Evolutionary conservation across 192 early-diverging fungal species (phyloP).

Genomic region (Geranomyces variabilis): DNA sequence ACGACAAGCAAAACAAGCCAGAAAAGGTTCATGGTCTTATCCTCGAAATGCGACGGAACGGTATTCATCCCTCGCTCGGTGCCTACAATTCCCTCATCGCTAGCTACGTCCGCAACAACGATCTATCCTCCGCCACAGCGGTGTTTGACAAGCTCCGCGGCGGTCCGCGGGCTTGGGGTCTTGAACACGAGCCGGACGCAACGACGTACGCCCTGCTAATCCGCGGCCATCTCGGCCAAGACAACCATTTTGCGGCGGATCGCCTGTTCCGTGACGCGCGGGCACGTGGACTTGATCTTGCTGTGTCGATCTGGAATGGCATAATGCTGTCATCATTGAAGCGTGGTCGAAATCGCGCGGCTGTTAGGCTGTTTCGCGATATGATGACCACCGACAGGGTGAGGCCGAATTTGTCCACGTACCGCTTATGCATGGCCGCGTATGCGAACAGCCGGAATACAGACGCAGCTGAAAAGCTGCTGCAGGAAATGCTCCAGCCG

Average conservation of each 20-base stretch:
- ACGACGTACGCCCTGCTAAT: constrained; percentile 22
- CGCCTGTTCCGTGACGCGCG: constrained; percentile 24
- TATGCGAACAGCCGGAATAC: constrained; percentile 14
- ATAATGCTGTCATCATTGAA: constrained; percentile 17
- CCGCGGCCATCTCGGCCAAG: constrained; percentile 13
- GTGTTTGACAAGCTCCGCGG: constrained; percentile 19
- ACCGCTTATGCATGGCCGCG: constrained; percentile 24
- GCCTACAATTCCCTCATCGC: constrained; percentile 26
- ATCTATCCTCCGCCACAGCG: constrained; percentile 6
- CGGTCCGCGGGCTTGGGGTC: background rate
- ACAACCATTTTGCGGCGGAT: background rate
- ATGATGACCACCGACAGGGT: background rate
- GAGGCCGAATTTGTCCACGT: constrained; percentile 14
- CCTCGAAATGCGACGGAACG: constrained; percentile 16
- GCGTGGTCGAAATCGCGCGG: constrained; percentile 15
- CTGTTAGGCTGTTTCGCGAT: constrained; percentile 21
- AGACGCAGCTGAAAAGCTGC: background rate
- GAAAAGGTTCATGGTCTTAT: constrained; percentile 10
- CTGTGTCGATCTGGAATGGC: constrained; percentile 15
- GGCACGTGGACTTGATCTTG: constrained; percentile 5
- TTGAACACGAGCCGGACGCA: constrained; percentile 3
- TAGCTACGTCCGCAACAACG: constrained; percentile 23
- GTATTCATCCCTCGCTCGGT: background rate
- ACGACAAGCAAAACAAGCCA: constrained; percentile 18
- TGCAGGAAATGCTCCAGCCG: constrained; percentile 9